Conservation (phyloP, 2,329 filamentous ascomycete species). For the Pseudomassariella vexata region DNA sequence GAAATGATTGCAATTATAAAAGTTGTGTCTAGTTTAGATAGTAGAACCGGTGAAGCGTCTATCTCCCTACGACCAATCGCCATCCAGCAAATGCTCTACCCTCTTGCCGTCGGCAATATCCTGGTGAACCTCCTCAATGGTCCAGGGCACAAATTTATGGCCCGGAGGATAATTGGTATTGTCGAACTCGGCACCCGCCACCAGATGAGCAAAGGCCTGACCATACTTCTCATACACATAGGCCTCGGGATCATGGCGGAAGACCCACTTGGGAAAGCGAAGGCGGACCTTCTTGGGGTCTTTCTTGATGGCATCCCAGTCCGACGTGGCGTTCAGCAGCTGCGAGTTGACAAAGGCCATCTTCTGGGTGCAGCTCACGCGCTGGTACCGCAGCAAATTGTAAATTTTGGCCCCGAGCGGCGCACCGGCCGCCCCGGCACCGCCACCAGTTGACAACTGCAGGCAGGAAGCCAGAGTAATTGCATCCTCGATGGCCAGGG, state of each 20-base stretch:
- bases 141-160: conserved; percentile 17
- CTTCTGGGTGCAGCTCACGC: conserved; percentile 11
- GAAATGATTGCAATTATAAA: too few relatives aligned
- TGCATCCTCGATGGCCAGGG: conserved; percentile 32
- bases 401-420: not conserved
- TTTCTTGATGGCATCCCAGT: conserved; percentile 5
- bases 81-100: too few relatives aligned
- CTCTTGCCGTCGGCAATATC: not conserved
- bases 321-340: conserved; percentile 4
- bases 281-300: conserved; percentile 4
- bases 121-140: not conserved
- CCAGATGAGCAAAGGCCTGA: conserved; percentile 11
- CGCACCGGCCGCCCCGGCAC: conserved; percentile 27
- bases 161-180: conserved; percentile 20
- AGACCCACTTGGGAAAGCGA: conserved; percentile 9
- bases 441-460: conserved; percentile 36
- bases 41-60: too few relatives aligned
- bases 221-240: conserved; percentile 19
- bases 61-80: too few relatives aligned
- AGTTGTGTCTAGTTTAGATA: too few relatives aligned
- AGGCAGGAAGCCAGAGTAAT: conserved; percentile 38
- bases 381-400: conserved; percentile 10
- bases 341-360: conserved; percentile 11
- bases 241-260: conserved; percentile 19
- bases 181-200: conserved; percentile 12